phyloP scores from a whole-genome alignment of 176 grass and related monocot species.

The Carex parvula region DNA sequence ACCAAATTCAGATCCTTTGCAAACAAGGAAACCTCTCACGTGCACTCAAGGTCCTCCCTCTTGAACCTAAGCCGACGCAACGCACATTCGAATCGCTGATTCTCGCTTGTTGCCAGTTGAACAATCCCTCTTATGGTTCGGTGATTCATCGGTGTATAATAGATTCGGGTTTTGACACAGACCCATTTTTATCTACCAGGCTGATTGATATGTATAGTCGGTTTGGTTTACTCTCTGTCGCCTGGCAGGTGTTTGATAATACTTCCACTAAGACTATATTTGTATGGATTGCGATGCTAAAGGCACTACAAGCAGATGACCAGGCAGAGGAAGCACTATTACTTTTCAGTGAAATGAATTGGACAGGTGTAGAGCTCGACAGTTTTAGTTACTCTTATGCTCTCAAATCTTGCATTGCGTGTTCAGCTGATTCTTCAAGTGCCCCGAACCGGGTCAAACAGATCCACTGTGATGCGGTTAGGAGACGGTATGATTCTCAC shows the following conservation, averaged over 20 bases:
- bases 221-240: conserved; percentile 41
- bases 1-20: conserved; percentile 66
- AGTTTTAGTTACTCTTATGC: conserved; percentile 65
- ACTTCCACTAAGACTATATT: conserved; percentile 48
- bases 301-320: conserved; percentile 51
- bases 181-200: conserved; percentile 64
- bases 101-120: conserved; percentile 32
- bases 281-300: conserved; percentile 75
- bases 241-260: conserved; percentile 39
- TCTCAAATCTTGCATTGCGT: conserved; percentile 77
- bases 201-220: conserved; percentile 64
- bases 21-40: conserved; percentile 40
- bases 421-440: conserved; percentile 30
- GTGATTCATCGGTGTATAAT: conserved; percentile 48
- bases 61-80: conserved; percentile 56
- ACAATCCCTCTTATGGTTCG: conserved; percentile 29
- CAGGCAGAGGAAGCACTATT: conserved; percentile 57
- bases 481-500: conserved; percentile 27
- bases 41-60: conserved; percentile 49
- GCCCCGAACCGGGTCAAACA: conserved; percentile 37
- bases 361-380: conserved; percentile 41
- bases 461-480: conserved; percentile 47
- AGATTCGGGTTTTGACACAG: conserved; percentile 43
- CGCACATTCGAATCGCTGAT: conserved; percentile 77
- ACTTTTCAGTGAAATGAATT: conserved; percentile 51